These are phyloP conservation scores for Daedalea quercina DNA, from an alignment of 768 basidiomycete species.

Conservation along the genomic window DNA sequence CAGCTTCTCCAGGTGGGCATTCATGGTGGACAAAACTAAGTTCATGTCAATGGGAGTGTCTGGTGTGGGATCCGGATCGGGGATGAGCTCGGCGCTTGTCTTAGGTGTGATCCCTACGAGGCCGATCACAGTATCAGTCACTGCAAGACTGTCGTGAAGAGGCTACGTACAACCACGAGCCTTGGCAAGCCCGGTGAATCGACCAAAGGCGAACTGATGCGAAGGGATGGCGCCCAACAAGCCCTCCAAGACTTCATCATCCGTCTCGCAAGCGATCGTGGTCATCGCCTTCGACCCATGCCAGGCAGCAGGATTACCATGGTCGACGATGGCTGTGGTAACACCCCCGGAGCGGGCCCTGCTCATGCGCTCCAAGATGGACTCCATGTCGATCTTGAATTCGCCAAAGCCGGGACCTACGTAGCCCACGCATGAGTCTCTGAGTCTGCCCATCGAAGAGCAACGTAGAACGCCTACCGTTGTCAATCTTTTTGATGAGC, in stretches of 20 bases:
- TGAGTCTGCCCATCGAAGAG: background rate
- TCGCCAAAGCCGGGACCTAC: constrained; percentile 77
- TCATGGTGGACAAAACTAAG: constrained; percentile 39
- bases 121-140: background rate
- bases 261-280: constrained; percentile 63
- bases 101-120: constrained; percentile 60
- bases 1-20: constrained; percentile 53
- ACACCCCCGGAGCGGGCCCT: constrained; percentile 44
- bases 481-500: constrained; percentile 70
- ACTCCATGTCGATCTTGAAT: constrained; percentile 78
- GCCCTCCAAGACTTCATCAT: constrained; percentile 74
- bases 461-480: constrained; percentile 35
- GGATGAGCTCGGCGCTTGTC: constrained; percentile 28
- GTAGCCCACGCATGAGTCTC: background rate
- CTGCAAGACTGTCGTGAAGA: background rate
- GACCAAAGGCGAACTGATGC: constrained; percentile 80
- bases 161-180: constrained; percentile 65
- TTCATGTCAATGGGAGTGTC: constrained; percentile 17
- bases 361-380: constrained; percentile 81
- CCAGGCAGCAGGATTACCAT: constrained; percentile 78
- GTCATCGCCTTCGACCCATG: constrained; percentile 82
- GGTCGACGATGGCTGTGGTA: constrained; percentile 71
- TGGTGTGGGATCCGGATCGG: constrained; percentile 1
- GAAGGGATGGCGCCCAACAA: constrained; percentile 48
- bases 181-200: constrained; percentile 80